phyloP scores from a whole-genome alignment of 2,329 filamentous ascomycete species.

The Aspergillus sergii region DNA sequence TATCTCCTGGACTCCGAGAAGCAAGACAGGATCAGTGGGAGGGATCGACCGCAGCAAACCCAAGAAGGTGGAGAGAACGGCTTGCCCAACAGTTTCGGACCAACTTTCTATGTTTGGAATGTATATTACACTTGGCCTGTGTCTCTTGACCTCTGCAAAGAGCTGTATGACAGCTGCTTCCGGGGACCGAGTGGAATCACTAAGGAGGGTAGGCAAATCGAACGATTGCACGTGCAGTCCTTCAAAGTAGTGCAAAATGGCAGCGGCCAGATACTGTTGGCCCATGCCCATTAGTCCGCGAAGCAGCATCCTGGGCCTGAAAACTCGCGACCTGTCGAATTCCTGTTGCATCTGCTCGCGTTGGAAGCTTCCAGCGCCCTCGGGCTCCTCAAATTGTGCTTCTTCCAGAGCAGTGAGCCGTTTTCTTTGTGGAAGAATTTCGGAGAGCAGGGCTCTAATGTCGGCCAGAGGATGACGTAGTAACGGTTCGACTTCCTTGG shows the following conservation, averaged over 20 bases:
- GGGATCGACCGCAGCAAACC: conserved; percentile 79
- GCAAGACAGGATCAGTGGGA: conserved; percentile 85
- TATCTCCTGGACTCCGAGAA: conserved; percentile 82
- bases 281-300: conserved; percentile 87
- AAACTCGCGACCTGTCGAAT: conserved; percentile 86
- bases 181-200: conserved; percentile 75
- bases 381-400: conserved; percentile 85
- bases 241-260: conserved; percentile 87
- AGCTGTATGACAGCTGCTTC: conserved; percentile 89
- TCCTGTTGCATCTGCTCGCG: conserved; percentile 76
- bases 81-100: conserved; percentile 70
- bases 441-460: conserved; percentile 71
- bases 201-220: conserved; percentile 83
- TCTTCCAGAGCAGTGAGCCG: conserved; percentile 88
- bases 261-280: conserved; percentile 83
- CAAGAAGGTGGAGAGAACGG: conserved; percentile 76
- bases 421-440: conserved; percentile 81
- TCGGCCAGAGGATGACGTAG: conserved; percentile 70
- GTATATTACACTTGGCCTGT: conserved; percentile 95
- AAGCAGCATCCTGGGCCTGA: conserved; percentile 83
- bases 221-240: conserved; percentile 93
- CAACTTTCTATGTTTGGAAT: conserved; percentile 88
- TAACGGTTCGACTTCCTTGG: conserved; percentile 77
- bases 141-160: conserved; percentile 88
- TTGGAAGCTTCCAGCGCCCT: conserved; percentile 80